Percentiles rank a stretch among this genome's conserved stretches.
phyloP scores from a whole-genome alignment of 257 asterid species.

The Rauvolfia tetraphylla region DNA sequence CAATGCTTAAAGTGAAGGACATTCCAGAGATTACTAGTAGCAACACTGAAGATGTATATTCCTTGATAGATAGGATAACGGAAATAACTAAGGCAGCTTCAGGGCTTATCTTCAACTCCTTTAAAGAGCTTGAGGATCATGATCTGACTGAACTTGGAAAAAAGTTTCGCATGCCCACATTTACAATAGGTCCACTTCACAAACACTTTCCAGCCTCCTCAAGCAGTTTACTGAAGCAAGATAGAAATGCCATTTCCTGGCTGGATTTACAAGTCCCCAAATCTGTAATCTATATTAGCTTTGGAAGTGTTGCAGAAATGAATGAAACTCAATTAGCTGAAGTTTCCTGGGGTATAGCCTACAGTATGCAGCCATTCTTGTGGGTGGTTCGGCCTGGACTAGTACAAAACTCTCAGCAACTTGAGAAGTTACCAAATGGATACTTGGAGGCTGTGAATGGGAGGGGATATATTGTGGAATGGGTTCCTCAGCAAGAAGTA shows the following conservation, averaged over 20 bases:
- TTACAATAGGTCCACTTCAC: conserved; percentile 51
- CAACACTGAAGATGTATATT: conserved; percentile 17
- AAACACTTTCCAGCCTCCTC: conserved; percentile 32
- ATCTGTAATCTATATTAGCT: conserved; percentile 38
- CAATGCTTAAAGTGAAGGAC: conserved; percentile 47
- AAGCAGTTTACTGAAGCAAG: conserved; percentile 31
- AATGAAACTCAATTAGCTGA: conserved; percentile 8
- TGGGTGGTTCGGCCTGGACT: conserved; percentile 47
- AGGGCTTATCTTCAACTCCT: conserved; percentile 47
- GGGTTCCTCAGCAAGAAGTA: conserved; percentile 28
- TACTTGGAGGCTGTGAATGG: conserved; percentile 4
- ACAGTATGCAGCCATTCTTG: conserved; percentile 36
- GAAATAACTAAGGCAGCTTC: conserved; percentile 39
- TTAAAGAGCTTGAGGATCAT: conserved; percentile 41
- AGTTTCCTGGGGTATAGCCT: conserved; percentile 22
- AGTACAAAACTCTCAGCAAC: conserved; percentile 12
- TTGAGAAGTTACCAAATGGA: conserved; percentile 6
- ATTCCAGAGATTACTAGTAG: conserved; percentile 29
- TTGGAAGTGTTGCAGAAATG: conserved; percentile 22
- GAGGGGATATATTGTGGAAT: conserved; percentile 16
- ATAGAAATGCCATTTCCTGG: conserved; percentile 45
- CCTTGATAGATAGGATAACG: conserved; percentile 19
- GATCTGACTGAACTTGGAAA: conserved; percentile 26
- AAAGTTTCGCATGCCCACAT: conserved; percentile 35
- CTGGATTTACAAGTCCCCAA: conserved; percentile 32